These are phyloP conservation scores for Trichoderma orchidacearum DNA, from an alignment of 495 filamentous ascomycete genomes.

Conservation along the genomic window DNA sequence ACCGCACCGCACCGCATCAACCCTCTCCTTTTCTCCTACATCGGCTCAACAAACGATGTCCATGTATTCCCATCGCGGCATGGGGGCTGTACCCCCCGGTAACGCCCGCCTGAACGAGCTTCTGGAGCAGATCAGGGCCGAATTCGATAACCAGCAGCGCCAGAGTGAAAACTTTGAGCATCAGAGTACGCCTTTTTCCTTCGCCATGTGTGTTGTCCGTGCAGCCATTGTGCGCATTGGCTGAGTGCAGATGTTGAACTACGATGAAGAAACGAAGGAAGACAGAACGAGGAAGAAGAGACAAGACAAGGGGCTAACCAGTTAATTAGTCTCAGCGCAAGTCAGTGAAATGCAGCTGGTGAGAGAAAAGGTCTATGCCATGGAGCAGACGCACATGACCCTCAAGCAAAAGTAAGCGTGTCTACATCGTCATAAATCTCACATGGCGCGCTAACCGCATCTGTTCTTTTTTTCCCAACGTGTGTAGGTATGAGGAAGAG, in stretches of 20 bases:
- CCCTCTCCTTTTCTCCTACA: background rate
- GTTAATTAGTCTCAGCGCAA: conserved; percentile 57
- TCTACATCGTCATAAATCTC: conserved; percentile 1
- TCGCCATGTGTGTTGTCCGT: background rate
- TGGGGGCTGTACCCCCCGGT: conserved; percentile 44
- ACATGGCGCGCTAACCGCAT: background rate
- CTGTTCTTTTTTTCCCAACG: background rate
- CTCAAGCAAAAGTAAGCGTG: conserved; percentile 76
- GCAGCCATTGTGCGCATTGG: background rate
- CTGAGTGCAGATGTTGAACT: background rate
- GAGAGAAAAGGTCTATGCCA: conserved; percentile 73
- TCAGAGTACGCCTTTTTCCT: conserved; percentile 54
- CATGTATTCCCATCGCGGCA: conserved; percentile 90
- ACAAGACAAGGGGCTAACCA: background rate
- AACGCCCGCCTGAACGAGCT: conserved; percentile 75
- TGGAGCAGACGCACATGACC: conserved; percentile 74
- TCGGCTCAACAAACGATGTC: conserved; percentile 26
- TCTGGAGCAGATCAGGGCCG: conserved; percentile 74
- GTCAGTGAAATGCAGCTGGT: conserved; percentile 89
- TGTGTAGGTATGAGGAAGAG: conserved; percentile 86
- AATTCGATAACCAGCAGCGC: conserved; percentile 74
- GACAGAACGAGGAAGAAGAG: background rate
- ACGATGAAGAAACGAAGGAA: background rate
- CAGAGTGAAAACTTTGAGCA: conserved; percentile 74
- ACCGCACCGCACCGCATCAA: background rate